Percentiles rank a stretch among this genome's conserved stretches.
phyloP scores from a whole-genome alignment of 805 yeast genomes.

The Candida krabiensis region DNA sequence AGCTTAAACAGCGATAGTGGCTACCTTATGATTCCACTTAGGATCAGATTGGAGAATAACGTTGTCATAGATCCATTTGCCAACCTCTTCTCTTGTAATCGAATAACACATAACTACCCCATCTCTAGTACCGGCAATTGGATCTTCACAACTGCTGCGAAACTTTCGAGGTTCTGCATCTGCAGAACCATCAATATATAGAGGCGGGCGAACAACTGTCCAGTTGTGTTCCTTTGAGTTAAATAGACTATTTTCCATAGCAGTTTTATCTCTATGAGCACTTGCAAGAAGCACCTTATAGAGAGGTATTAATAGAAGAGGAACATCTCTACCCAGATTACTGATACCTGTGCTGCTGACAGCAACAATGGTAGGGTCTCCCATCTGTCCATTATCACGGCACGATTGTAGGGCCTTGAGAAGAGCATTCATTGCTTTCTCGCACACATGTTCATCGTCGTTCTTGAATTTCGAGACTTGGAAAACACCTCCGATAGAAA shows the following conservation, averaged over 20 bases:
- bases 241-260: slow-evolving; percentile 1
- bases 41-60: not conserved
- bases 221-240: not conserved
- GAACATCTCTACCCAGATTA: slow-evolving; percentile 1
- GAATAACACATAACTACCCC: not conserved
- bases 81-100: slow-evolving; percentile 1
- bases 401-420: not conserved
- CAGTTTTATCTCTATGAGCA: slow-evolving; percentile 1
- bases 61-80: slow-evolving; percentile 1
- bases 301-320: not conserved
- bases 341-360: slow-evolving; percentile 4
- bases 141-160: slow-evolving; percentile 1
- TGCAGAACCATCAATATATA: not conserved
- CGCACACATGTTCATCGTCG: slow-evolving; percentile 2
- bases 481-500: slow-evolving; percentile 1
- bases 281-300: slow-evolving; percentile 1
- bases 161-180: not conserved
- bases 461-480: slow-evolving; percentile 1
- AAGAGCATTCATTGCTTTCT: slow-evolving; percentile 1
- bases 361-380: not conserved
- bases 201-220: slow-evolving; percentile 2
- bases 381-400: not conserved
- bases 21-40: not conserved
- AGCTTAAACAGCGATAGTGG: slow-evolving; percentile 2
- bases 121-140: slow-evolving; percentile 1